phyloP scores from a whole-genome alignment of 495 filamentous ascomycete species.

The Clohesyomyces aquaticus region DNA sequence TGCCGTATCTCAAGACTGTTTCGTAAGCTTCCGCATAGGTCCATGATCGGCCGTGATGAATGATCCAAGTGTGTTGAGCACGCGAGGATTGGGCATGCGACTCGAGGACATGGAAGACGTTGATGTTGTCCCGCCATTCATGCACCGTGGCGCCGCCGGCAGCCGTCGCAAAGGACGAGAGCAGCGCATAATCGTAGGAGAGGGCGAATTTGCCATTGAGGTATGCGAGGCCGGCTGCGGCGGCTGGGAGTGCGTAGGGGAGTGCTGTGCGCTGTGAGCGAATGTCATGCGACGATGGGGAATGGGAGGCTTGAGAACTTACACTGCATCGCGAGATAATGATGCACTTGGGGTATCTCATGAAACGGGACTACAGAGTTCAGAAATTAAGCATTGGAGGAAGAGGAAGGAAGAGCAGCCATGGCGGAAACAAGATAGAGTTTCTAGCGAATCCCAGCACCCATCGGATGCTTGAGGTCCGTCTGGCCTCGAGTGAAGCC shows the following conservation, averaged over 20 bases:
- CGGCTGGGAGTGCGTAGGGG: constrained; percentile 64
- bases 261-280: constrained; percentile 25
- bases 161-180: constrained; percentile 55
- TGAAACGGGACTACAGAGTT: not conserved
- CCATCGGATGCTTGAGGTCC: not conserved
- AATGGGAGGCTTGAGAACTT: not conserved
- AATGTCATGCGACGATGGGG: not conserved
- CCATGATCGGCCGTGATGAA: constrained; percentile 75
- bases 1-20: constrained; percentile 72
- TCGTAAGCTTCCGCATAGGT: constrained; percentile 83
- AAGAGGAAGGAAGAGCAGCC: not conserved
- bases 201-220: constrained; percentile 74
- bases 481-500: too few species aligned
- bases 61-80: constrained; percentile 64
- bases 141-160: constrained; percentile 52
- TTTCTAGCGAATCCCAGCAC: not conserved
- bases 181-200: constrained; percentile 64
- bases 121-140: constrained; percentile 61
- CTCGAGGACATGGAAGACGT: constrained; percentile 82
- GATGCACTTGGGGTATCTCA: not conserved
- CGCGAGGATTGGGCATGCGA: constrained; percentile 60
- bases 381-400: not conserved
- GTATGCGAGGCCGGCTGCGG: constrained; percentile 70
- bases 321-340: not conserved
- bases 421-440: not conserved